Evolutionary conservation across 78 protist species (phyloP), one percentile per base, ranked within the genome.

Genomic region (Tieghemostelium lacteum): DNA sequence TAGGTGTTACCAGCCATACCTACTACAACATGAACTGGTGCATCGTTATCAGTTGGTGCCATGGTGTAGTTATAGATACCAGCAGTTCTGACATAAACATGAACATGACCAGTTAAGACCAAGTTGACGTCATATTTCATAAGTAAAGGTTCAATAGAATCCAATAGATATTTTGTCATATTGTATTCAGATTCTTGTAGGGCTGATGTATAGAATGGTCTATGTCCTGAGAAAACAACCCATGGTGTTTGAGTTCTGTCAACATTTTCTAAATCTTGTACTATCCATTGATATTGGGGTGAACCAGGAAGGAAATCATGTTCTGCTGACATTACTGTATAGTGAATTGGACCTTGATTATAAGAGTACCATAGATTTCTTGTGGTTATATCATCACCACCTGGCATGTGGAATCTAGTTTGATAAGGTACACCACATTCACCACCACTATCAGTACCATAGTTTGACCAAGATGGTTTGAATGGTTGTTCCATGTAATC

Each of bases 341-440:
- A 92, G 64, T 92, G 95, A 29, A 85, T 67, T 19, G 95, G 92
- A 3, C 95, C 95, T 33, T 66, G 64, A 0, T 92, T 70, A 16
- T 85, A 92, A 2, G 92, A 85, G 76, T 63, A 92, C 92, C 92
- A 92, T n/a, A 50, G 31, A n/a, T 88, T 60, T 50, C 77, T 60
- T 6, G 36, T 50, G 31, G 75, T 20, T 26, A 45, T 64, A 2
- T 74, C 78, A 1, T 85, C 92, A n/a, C 31, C 31, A 19, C 92
- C 88, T 3, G 86, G 24, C 94, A 91, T 91, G 36, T 67, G 83
- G 65, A 66, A 83, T 49, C 86, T 80, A 1, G 34, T 37, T 33
- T 29, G 24, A 49, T 12, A 75, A 24, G 95, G 95, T 8, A 92
- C 85, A 75, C 95, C 95, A 50, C 95, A 92, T 49, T 92, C 95